phyloP scores from a whole-genome alignment of 176 grass and related monocot species.

The Neostapfia colusana region DNA sequence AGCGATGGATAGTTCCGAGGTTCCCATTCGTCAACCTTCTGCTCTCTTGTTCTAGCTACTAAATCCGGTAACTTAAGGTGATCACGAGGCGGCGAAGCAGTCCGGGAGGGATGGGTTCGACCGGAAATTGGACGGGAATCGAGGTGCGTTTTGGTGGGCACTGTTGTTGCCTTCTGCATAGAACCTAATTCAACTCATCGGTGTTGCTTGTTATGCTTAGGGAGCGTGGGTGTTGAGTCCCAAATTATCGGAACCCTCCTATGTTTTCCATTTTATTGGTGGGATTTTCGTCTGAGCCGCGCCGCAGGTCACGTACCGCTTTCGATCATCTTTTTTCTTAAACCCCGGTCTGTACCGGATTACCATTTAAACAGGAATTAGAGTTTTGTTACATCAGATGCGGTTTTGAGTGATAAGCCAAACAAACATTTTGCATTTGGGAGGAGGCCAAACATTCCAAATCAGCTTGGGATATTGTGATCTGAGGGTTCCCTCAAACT shows the following conservation, averaged over 20 bases:
- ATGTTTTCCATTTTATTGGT: slow-evolving; percentile 83
- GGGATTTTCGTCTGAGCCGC: slow-evolving; percentile 95
- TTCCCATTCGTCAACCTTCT: neutral
- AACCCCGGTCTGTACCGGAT: too few species aligned
- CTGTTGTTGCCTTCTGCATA: neutral
- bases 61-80: slow-evolving; percentile 50
- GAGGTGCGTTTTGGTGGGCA: slow-evolving; percentile 52
- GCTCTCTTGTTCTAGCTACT: neutral
- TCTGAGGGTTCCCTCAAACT: too few species aligned
- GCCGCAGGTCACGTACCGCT: slow-evolving; percentile 87
- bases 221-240: slow-evolving; percentile 86
- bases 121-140: slow-evolving; percentile 92
- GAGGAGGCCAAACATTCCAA: too few species aligned
- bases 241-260: slow-evolving; percentile 52
- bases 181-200: slow-evolving; percentile 1
- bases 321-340: slow-evolving; percentile 99
- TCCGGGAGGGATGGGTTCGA: slow-evolving; percentile 58
- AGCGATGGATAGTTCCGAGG: neutral
- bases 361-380: too few species aligned
- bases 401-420: too few species aligned
- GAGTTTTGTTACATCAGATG: too few species aligned
- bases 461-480: too few species aligned
- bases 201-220: slow-evolving; percentile 43
- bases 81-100: slow-evolving; percentile 87
- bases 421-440: too few species aligned